These are phyloP conservation scores for Kodamaea fungicola DNA, from an alignment of 1,139 yeast species.

Conservation along the genomic window DNA sequence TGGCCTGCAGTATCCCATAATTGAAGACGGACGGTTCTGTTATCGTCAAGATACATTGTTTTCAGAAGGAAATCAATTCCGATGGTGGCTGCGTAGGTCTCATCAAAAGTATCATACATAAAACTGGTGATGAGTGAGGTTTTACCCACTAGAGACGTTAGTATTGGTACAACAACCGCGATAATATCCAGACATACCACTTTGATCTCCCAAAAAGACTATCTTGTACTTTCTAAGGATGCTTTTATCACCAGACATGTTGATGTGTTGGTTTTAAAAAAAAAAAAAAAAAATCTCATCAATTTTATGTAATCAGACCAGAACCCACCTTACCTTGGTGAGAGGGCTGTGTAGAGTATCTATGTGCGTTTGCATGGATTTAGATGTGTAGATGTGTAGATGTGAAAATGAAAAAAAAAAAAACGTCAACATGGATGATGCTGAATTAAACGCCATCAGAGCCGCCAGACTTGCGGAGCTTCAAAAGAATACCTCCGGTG, in stretches of 20 bases:
- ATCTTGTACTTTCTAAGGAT: slow-evolving; percentile 72
- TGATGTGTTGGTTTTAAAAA: neutral
- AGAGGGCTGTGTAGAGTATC: no score
- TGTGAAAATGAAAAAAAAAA: neutral
- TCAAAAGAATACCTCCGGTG: slow-evolving; percentile 43
- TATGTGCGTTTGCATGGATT: neutral
- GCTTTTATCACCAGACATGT: neutral
- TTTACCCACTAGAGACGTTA: slow-evolving; percentile 66
- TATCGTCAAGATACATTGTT: slow-evolving; percentile 59
- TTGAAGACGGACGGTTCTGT: slow-evolving; percentile 48
- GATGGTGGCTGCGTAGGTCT: slow-evolving; percentile 91
- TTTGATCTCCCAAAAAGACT: slow-evolving; percentile 95
- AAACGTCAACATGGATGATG: slow-evolving; percentile 55
- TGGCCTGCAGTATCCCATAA: slow-evolving; percentile 65
- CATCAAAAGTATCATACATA: slow-evolving; percentile 98
- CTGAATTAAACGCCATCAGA: slow-evolving; percentile 83
- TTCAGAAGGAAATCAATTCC: slow-evolving; percentile 95
- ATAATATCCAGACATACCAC: slow-evolving; percentile 44
- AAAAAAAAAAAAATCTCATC: no score
- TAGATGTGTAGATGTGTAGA: neutral
- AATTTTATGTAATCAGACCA: no score
- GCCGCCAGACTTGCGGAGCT: slow-evolving; percentile 84
- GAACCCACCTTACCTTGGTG: no score
- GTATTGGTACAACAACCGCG: slow-evolving; percentile 5
- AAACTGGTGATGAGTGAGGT: slow-evolving; percentile 92